Percentiles rank a stretch among this genome's conserved stretches.
Evolutionary conservation across 805 yeast genomes (phyloP).

Genomic region (Kazachstania taianensis): DNA sequence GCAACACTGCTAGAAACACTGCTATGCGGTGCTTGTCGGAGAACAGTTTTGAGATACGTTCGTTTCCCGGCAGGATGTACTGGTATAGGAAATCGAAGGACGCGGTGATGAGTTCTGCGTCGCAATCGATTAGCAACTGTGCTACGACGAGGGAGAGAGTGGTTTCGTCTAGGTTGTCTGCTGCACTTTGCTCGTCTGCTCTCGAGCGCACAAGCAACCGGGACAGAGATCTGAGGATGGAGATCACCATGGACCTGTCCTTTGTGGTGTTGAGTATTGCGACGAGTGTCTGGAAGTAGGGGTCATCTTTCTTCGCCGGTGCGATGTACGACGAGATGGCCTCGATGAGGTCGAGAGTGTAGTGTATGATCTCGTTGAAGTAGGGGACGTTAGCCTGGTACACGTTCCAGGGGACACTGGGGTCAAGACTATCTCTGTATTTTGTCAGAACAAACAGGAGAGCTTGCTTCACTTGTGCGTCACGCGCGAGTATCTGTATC

Average conservation of each 20-base stretch:
- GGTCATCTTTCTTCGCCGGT: conserved; percentile 60
- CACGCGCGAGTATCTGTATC: conserved; percentile 64
- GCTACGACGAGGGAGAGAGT: conserved; percentile 47
- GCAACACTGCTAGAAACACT: conserved; percentile 48
- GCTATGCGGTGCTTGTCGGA: conserved; percentile 39
- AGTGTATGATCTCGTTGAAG: conserved; percentile 50
- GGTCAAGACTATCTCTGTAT: conserved; percentile 15
- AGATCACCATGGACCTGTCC: conserved; percentile 62
- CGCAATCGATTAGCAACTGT: conserved; percentile 44
- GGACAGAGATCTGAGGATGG: conserved; percentile 66
- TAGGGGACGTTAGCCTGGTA: conserved; percentile 28
- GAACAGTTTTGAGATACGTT: conserved; percentile 44
- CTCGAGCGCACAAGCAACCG: conserved; percentile 61
- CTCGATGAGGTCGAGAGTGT: conserved; percentile 72
- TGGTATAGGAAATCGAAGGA: conserved; percentile 77
- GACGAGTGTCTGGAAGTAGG: conserved; percentile 46
- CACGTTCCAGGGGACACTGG: conserved; percentile 13
- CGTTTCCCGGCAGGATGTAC: conserved; percentile 54
- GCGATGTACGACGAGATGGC: conserved; percentile 73
- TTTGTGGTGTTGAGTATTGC: conserved; percentile 39
- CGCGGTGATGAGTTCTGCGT: conserved; percentile 60
- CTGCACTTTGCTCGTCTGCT: conserved; percentile 38
- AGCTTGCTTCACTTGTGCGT: conserved; percentile 37
- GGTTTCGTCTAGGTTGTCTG: conserved; percentile 37
- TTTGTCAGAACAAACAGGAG: conserved; percentile 29